Evolutionary conservation across 2,329 filamentous ascomycete species (phyloP).

Genomic region (Aureobasidium sp.): DNA sequence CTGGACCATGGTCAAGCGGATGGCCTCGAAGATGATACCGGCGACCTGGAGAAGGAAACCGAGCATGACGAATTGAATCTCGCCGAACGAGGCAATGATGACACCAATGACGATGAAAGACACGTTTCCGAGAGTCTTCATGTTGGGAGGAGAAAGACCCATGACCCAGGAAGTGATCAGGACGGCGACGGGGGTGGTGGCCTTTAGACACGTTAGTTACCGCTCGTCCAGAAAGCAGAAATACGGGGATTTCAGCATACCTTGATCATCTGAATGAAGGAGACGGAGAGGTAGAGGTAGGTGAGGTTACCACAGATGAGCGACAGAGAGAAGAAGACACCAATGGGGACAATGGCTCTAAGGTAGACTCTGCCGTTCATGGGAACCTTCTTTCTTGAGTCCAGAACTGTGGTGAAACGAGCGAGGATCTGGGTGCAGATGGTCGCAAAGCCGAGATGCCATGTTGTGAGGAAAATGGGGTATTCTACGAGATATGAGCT

Average conservation of each 20-base stretch:
- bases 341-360: slow-evolving; percentile 88
- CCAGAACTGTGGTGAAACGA: slow-evolving; percentile 79
- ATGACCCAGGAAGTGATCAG: slow-evolving; percentile 84
- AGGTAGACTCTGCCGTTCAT: slow-evolving; percentile 94
- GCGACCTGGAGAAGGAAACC: slow-evolving; percentile 74
- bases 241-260: slow-evolving; percentile 37
- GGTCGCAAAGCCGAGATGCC: slow-evolving; percentile 89
- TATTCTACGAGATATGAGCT: slow-evolving; percentile 21
- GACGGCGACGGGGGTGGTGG: slow-evolving; percentile 89
- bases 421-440: slow-evolving; percentile 91
- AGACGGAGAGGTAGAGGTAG: slow-evolving; percentile 89
- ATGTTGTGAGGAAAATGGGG: slow-evolving; percentile 87
- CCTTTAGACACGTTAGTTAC: slow-evolving; percentile 45
- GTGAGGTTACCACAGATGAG: slow-evolving; percentile 95
- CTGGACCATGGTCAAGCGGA: slow-evolving; percentile 78
- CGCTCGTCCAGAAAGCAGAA: slow-evolving; percentile 8
- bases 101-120: slow-evolving; percentile 93
- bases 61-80: slow-evolving; percentile 83
- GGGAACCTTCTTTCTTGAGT: slow-evolving; percentile 91
- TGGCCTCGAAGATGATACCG: slow-evolving; percentile 74
- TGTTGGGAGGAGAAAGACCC: slow-evolving; percentile 73
- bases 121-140: slow-evolving; percentile 86
- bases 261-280: slow-evolving; percentile 99
- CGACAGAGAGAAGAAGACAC: slow-evolving; percentile 90
- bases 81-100: slow-evolving; percentile 86